Base-by-base conservation (phyloP, 495 filamentous ascomycete species). In the Penicillium silybi region DNA sequence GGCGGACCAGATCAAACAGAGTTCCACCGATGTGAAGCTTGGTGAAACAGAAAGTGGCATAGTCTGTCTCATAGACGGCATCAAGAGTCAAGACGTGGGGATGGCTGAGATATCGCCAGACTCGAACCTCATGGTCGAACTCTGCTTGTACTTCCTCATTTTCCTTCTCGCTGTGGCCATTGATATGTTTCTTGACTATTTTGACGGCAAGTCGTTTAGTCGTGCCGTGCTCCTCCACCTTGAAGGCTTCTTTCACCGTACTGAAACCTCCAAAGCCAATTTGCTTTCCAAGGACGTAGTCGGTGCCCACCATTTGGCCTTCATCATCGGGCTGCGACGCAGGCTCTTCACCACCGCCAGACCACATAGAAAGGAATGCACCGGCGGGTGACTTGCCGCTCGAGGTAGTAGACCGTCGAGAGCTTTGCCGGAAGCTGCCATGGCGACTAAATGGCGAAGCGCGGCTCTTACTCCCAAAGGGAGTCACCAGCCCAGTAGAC, bases 31-130 rank as follows among this genome's bases (percentile, higher is more conserved):
- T 79, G 45, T 81, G 81, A 26, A 87, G 71, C 47, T 82, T 79
- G 37, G 83, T 90, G 67, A 90, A 87, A 58, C 86, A 88, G 59
- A 84, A 89, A 0, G 85, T 90, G 11, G 86, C 86, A 48, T 78
- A 85, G 38, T 85, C 78, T 13, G 82, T 87, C 61, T 85, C 83
- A 61, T 85, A 87, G 11, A 88, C 86, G 4, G 78, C 78, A 53
- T 87, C 76, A 2, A 90, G 72, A 0, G 81, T 78, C 26, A 90
- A 62, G 22, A 90, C 80, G 59, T 87, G 78, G 6, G 74, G 78
- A 57, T 89, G 83, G 45, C 72, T 79, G n/a, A 89, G 71, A 53
- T 79, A 84, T 25, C 86, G 72, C 86, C 86, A 90, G 13, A 90
- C 74, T 20, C 76, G 71, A 20, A 89, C 80, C 65, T 90, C 86